Conservation (phyloP, 192 early-diverging fungal genomes). For the Backusella macrospora region DNA sequence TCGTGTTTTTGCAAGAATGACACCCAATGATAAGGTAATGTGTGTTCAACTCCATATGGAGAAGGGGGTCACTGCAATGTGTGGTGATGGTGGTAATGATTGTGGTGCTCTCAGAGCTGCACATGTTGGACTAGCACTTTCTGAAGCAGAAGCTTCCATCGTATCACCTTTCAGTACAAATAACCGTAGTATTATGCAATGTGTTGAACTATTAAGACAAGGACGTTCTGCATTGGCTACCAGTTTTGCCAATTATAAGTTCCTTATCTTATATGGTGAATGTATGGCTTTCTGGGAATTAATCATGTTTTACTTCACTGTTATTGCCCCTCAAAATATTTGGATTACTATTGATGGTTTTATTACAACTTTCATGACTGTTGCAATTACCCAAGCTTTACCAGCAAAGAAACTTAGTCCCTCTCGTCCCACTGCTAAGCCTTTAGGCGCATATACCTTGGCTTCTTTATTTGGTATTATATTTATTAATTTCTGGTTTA, state of each 20-base stretch:
- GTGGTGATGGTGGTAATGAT: constrained; percentile 88
- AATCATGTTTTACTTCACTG: constrained; percentile 72
- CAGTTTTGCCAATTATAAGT: constrained; percentile 74
- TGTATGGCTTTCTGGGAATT: constrained; percentile 68
- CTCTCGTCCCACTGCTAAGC: constrained; percentile 72
- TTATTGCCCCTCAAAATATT: constrained; percentile 65
- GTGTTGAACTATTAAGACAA: constrained; percentile 73
- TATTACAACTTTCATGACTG: constrained; percentile 62
- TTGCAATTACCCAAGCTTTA: constrained; percentile 67
- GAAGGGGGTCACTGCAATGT: constrained; percentile 79
- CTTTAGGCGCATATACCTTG: constrained; percentile 72
- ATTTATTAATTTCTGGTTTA: constrained; percentile 71
- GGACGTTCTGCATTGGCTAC: constrained; percentile 77
- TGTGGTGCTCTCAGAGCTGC: constrained; percentile 79
- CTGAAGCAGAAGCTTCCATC: constrained; percentile 79
- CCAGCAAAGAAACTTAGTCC: constrained; percentile 59
- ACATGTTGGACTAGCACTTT: constrained; percentile 80
- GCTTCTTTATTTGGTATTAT: constrained; percentile 71
- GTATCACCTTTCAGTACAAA: constrained; percentile 81
- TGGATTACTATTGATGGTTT: constrained; percentile 78
- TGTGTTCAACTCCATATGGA: constrained; percentile 80
- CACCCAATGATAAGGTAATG: constrained; percentile 74
- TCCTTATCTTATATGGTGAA: constrained; percentile 74
- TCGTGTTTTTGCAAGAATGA: constrained; percentile 80
- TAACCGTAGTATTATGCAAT: constrained; percentile 58